Evolutionary conservation across 2,329 filamentous ascomycete species (phyloP).

Genomic region (Pleomassaria siparia): DNA sequence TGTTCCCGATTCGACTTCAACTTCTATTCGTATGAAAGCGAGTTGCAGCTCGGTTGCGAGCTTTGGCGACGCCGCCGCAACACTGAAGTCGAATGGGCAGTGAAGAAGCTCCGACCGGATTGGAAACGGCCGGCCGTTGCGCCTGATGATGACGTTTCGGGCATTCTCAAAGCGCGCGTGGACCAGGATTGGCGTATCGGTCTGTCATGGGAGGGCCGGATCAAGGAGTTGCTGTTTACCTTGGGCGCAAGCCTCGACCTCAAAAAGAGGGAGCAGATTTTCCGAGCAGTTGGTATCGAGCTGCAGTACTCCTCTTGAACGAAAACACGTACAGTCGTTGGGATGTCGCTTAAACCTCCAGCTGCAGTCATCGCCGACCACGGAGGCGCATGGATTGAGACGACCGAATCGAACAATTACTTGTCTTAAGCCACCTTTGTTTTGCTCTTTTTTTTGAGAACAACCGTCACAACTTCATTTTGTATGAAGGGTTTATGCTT

Average conservation of each 20-base stretch:
- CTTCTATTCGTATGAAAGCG: constrained; percentile 96
- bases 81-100: constrained; percentile 48
- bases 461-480: not conserved
- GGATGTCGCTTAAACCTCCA: not conserved
- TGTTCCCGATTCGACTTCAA: constrained; percentile 96
- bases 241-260: constrained; percentile 84
- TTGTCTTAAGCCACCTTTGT: not conserved
- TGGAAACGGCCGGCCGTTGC: constrained; percentile 39
- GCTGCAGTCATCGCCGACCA: not conserved
- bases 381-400: not conserved
- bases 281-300: constrained; percentile 75
- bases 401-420: not conserved
- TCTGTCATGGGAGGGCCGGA: constrained; percentile 86
- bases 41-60: constrained; percentile 88
- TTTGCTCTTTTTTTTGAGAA: not conserved
- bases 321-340: constrained; percentile 14
- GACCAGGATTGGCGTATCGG: constrained; percentile 87
- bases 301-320: constrained; percentile 78
- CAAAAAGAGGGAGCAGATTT: constrained; percentile 72
- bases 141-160: constrained; percentile 69
- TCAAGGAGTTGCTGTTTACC: constrained; percentile 91
- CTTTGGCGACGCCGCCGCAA: constrained; percentile 70
- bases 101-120: constrained; percentile 45
- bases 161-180: constrained; percentile 85
- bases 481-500: not conserved